phyloP scores from a whole-genome alignment of 768 basidiomycete species.

The Leucocoprinus leucothites region DNA sequence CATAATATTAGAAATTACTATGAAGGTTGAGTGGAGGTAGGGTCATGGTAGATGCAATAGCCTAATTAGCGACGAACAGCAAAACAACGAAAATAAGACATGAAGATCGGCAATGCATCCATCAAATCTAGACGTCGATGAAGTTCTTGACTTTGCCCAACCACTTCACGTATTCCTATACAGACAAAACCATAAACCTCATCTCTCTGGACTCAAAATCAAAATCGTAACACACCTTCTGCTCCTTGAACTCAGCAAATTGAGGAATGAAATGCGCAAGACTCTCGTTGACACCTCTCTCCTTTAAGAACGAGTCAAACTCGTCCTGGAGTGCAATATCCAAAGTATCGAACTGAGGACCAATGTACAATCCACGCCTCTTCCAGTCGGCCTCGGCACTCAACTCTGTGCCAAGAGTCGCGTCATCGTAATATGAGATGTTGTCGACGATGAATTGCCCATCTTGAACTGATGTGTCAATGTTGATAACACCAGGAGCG shows the following conservation, averaged over 20 bases:
- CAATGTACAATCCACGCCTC: conserved; percentile 87
- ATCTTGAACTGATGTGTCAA: conserved; percentile 78
- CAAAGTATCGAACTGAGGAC: conserved; percentile 92
- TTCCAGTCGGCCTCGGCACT: conserved; percentile 94
- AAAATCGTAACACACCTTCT: conserved; percentile 57
- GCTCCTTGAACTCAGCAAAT: conserved; percentile 88
- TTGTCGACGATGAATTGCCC: conserved; percentile 86
- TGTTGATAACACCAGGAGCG: conserved; percentile 63
- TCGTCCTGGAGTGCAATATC: conserved; percentile 86
- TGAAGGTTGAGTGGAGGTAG: too few relatives aligned
- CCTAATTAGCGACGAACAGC: neutral
- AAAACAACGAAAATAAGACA: neutral
- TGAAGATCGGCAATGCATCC: neutral
- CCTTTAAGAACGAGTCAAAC: conserved; percentile 85
- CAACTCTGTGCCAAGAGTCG: conserved; percentile 66
- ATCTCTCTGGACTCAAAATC: conserved; percentile 3
- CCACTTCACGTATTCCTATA: conserved; percentile 91
- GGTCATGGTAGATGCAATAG: neutral
- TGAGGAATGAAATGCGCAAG: conserved; percentile 88
- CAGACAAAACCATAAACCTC: conserved; percentile 10
- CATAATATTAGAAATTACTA: too few relatives aligned
- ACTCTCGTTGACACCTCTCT: conserved; percentile 83
- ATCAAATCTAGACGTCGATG: conserved; percentile 51
- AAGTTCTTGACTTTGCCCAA: conserved; percentile 79
- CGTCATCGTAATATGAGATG: conserved; percentile 79